Conservation (phyloP, 2,329 filamentous ascomycete species). For the Penicillium sp. region DNA sequence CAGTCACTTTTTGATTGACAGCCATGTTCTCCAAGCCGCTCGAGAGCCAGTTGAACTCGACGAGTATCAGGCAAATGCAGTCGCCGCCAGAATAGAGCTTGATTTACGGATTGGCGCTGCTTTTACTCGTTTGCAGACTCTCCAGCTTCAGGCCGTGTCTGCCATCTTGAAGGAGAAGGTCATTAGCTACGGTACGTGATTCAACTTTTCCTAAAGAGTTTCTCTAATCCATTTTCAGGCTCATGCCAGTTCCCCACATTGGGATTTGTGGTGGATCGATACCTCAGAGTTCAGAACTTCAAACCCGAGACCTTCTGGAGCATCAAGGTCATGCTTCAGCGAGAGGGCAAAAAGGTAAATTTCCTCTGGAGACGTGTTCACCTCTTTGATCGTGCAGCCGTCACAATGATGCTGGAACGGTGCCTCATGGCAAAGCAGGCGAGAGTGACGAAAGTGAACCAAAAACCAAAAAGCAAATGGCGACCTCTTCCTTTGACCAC, state of each 20-base stretch:
- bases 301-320: constrained; percentile 91
- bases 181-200: constrained; percentile 76
- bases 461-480: constrained; percentile 92
- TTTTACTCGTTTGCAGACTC: constrained; percentile 87
- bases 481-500: constrained; percentile 93
- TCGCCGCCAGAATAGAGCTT: constrained; percentile 86
- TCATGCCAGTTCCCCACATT: constrained; percentile 97
- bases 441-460: constrained; percentile 81
- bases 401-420: constrained; percentile 81
- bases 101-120: constrained; percentile 91
- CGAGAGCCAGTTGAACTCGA: constrained; percentile 78
- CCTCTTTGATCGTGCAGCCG: constrained; percentile 85
- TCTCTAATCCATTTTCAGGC: constrained; percentile 52
- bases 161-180: constrained; percentile 68
- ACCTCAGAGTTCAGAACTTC: constrained; percentile 92
- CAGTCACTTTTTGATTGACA: constrained; percentile 43
- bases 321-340: constrained; percentile 81
- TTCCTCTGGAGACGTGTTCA: constrained; percentile 84
- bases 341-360: constrained; percentile 77
- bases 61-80: constrained; percentile 83
- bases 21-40: constrained; percentile 86
- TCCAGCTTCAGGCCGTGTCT: constrained; percentile 75
- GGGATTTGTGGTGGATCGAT: constrained; percentile 95
- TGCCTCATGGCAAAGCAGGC: constrained; percentile 79
- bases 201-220: not conserved